Conservation (phyloP, 2,329 filamentous ascomycete genomes). For the Penicillium sp. region DNA sequence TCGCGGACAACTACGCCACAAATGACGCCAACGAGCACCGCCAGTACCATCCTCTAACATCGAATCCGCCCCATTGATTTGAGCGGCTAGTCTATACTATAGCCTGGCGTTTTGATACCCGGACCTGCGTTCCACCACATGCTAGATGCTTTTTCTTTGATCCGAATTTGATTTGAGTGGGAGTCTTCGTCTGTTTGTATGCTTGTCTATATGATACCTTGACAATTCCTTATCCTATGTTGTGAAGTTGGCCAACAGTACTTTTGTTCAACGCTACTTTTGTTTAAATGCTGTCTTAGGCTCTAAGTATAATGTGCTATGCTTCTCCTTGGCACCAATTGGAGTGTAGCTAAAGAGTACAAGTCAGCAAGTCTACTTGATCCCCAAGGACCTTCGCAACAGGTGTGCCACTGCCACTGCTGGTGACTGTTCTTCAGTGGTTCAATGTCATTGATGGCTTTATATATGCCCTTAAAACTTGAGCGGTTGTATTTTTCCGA, state of each 20-base stretch:
- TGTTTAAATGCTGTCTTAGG: not conserved
- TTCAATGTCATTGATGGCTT: too few relatives aligned
- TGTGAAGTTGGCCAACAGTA: not conserved
- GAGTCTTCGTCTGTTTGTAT: not conserved
- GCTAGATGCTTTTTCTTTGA: not conserved
- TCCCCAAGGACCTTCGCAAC: too few relatives aligned
- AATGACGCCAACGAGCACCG: slow-evolving; percentile 14
- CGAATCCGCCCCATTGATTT: slow-evolving; percentile 2
- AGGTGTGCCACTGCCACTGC: too few relatives aligned
- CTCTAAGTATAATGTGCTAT: not conserved
- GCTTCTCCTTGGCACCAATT: not conserved
- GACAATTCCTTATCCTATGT: not conserved
- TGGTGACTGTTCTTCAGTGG: too few relatives aligned
- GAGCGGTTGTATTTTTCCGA: too few relatives aligned
- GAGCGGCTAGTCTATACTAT: not conserved
- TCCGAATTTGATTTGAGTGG: not conserved
- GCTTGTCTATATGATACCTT: slow-evolving; percentile 1
- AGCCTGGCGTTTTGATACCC: slow-evolving; percentile 5
- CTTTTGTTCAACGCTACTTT: not conserved
- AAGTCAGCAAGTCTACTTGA: too few relatives aligned
- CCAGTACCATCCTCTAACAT: not conserved
- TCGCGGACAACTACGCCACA: slow-evolving; percentile 33
- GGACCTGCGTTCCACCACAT: not conserved
- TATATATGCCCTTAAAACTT: too few relatives aligned
- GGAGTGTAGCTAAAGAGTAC: not conserved